These are phyloP conservation scores for Fraxinus angustifolia DNA, from an alignment of 305 asterid species.

Conservation along the genomic window DNA sequence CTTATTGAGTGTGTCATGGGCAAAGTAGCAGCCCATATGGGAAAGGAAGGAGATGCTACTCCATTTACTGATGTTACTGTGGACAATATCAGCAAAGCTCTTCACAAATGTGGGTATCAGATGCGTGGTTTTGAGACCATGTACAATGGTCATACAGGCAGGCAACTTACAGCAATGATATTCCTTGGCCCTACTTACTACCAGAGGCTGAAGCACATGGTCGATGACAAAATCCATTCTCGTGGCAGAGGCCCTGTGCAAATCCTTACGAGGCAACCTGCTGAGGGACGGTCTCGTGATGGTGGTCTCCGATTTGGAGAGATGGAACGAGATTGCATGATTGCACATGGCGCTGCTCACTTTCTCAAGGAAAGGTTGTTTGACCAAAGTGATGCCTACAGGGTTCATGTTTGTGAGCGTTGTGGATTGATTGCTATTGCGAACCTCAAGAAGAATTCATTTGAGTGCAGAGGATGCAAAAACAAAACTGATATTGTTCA, in stretches of 20 bases:
- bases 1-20: slow-evolving; percentile 98
- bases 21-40: slow-evolving; percentile 98
- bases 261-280: slow-evolving; percentile 95
- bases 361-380: slow-evolving; percentile 86
- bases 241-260: slow-evolving; percentile 98
- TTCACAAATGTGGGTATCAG: slow-evolving; percentile 93
- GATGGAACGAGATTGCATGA: slow-evolving; percentile 98
- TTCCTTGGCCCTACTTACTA: slow-evolving; percentile 96
- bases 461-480: slow-evolving; percentile 95
- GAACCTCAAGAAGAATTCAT: slow-evolving; percentile 79
- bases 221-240: slow-evolving; percentile 91
- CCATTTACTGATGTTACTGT: slow-evolving; percentile 97
- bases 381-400: slow-evolving; percentile 95
- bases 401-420: slow-evolving; percentile 83
- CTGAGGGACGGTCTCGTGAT: slow-evolving; percentile 94
- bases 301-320: slow-evolving; percentile 98
- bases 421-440: slow-evolving; percentile 95
- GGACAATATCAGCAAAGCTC: slow-evolving; percentile 91
- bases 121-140: slow-evolving; percentile 97
- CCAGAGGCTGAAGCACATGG: slow-evolving; percentile 98
- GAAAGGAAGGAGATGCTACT: slow-evolving; percentile 98
- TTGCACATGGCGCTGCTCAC: slow-evolving; percentile 97
- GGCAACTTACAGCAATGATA: slow-evolving; percentile 72
- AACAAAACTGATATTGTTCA: slow-evolving; percentile 90
- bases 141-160: slow-evolving; percentile 96